Evolutionary conservation across 1,139 yeast species (phyloP).

Genomic region (Groenewaldozyma auringiensis): DNA sequence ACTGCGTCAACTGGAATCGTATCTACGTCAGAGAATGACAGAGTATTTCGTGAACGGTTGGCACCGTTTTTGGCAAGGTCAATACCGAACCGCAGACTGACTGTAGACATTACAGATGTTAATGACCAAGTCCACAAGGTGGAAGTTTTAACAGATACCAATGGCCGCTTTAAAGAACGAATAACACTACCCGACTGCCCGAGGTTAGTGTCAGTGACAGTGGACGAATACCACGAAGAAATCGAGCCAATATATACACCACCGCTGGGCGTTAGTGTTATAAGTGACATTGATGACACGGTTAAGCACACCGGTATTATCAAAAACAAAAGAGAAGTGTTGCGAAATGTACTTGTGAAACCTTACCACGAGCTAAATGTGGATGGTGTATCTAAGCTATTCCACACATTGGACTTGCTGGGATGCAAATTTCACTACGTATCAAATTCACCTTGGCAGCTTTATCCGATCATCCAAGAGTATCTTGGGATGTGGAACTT

Average conservation of each 20-base stretch:
- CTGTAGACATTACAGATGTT: slow-evolving; percentile 10
- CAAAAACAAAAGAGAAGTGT: slow-evolving; percentile 75
- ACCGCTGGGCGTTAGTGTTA: slow-evolving; percentile 56
- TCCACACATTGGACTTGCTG: slow-evolving; percentile 32
- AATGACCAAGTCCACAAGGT: slow-evolving; percentile 5
- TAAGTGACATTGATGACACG: slow-evolving; percentile 94
- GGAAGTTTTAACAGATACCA: slow-evolving; percentile 23
- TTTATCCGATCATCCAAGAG: slow-evolving; percentile 55
- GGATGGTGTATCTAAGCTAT: slow-evolving; percentile 71
- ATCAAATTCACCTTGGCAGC: slow-evolving; percentile 91
- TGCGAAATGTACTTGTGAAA: slow-evolving; percentile 66
- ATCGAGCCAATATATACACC: slow-evolving; percentile 16
- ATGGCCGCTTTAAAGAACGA: slow-evolving; percentile 34
- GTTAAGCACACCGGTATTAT: slow-evolving; percentile 83
- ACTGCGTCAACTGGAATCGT: not conserved
- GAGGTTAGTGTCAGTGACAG: slow-evolving; percentile 18
- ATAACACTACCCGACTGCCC: slow-evolving; percentile 25
- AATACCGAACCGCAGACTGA: slow-evolving; percentile 19
- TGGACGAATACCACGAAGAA: slow-evolving; percentile 14
- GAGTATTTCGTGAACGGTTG: slow-evolving; percentile 18
- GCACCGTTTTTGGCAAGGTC: slow-evolving; percentile 24
- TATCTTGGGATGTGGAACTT: slow-evolving; percentile 50
- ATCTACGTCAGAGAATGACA: slow-evolving; percentile 14
- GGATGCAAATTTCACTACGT: slow-evolving; percentile 76
- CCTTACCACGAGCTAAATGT: slow-evolving; percentile 60